phyloP scores from a whole-genome alignment of 352 stramenopile genomes.

The Phytophthora fragariaefolia region DNA sequence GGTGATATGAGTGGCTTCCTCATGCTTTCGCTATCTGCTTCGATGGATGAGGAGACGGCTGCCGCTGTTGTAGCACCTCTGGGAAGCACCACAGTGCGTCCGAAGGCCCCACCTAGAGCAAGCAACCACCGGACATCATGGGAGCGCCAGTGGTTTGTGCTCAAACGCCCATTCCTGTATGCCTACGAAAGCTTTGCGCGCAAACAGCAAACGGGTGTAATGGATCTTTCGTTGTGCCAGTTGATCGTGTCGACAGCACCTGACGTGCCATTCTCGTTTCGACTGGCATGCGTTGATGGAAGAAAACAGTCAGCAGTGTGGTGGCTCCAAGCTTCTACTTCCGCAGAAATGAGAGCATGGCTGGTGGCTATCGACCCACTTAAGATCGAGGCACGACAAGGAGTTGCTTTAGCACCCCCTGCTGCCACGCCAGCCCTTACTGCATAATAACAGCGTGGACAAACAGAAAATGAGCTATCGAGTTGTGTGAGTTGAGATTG shows the following conservation, averaged over 20 bases:
- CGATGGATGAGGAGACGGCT: constrained; percentile 53
- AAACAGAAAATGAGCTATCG: not conserved
- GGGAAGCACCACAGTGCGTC: constrained; percentile 11
- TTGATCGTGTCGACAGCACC: constrained; percentile 47
- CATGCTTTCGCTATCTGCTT: constrained; percentile 63
- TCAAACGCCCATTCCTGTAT: constrained; percentile 83
- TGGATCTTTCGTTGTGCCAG: constrained; percentile 76
- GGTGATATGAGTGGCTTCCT: constrained; percentile 80
- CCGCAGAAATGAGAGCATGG: constrained; percentile 71
- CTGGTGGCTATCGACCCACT: constrained; percentile 74
- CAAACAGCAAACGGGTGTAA: constrained; percentile 70
- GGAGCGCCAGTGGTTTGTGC: constrained; percentile 83
- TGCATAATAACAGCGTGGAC: constrained; percentile 16
- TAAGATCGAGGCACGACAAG: constrained; percentile 56
- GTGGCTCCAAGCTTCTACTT: constrained; percentile 78
- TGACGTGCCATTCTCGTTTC: constrained; percentile 71
- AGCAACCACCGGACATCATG: constrained; percentile 33
- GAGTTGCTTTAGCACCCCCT: constrained; percentile 20
- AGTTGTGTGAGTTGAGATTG: not conserved
- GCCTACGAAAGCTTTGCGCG: constrained; percentile 72
- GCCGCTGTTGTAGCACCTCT: constrained; percentile 44
- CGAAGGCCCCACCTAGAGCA: constrained; percentile 16
- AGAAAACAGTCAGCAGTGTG: constrained; percentile 72
- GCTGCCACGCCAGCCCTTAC: constrained; percentile 36
- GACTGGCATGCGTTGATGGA: constrained; percentile 58